A percentile compares a stretch with the other conserved stretches of the same genome.
These are phyloP conservation scores for Albatrellus ellisii DNA, from an alignment of 768 basidiomycete genomes.

Conservation along the genomic window DNA sequence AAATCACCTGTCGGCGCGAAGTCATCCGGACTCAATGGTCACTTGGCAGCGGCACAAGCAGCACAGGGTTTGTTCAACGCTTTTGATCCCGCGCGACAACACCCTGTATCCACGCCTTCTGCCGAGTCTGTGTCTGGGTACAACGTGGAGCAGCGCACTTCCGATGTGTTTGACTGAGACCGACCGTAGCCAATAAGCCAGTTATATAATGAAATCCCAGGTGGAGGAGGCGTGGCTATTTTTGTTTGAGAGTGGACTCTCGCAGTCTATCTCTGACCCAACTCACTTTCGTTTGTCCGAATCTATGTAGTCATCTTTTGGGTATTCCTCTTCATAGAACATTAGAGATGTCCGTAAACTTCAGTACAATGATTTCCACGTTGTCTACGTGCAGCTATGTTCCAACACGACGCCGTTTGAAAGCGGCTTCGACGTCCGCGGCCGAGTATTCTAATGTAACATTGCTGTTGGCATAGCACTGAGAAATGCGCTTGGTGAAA, in stretches of 20 bases:
- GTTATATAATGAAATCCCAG: no score
- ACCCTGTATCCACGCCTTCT: background rate
- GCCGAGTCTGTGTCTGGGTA: background rate
- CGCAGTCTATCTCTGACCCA: conserved; percentile 13
- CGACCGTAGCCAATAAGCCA: conserved; percentile 17
- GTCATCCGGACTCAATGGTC: conserved; percentile 1
- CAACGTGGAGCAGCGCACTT: background rate
- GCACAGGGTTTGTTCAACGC: conserved; percentile 2
- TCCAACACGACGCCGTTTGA: conserved; percentile 45
- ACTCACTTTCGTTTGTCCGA: background rate
- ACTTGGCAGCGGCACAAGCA: conserved; percentile 12
- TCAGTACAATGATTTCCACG: background rate
- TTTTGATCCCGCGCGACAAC: background rate
- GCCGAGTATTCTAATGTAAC: conserved; percentile 60
- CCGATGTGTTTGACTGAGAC: background rate
- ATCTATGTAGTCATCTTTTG: background rate
- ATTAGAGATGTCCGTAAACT: background rate
- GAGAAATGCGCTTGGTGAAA: conserved; percentile 53
- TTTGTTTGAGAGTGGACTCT: no score
- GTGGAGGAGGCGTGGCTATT: no score
- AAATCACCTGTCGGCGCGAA: conserved; percentile 19
- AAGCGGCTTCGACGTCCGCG: conserved; percentile 66
- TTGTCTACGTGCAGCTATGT: conserved; percentile 10
- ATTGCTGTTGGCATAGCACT: conserved; percentile 70
- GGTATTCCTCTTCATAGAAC: background rate